These are phyloP conservation scores for Brasenia schreberi DNA, from an alignment of 164 flowering plant species.

Conservation along the genomic window DNA sequence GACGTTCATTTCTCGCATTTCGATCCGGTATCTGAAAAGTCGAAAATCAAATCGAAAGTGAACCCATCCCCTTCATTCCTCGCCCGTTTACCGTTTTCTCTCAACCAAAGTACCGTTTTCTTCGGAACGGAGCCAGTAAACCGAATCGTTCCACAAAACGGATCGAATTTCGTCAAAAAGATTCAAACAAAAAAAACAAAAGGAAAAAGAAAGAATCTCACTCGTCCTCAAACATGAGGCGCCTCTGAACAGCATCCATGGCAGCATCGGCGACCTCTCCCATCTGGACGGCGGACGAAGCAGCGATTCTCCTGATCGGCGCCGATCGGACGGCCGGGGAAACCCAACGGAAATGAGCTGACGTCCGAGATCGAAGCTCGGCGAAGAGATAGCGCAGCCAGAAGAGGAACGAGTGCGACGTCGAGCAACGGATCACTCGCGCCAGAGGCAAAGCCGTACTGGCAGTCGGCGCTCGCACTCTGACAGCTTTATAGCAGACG, in stretches of 20 bases:
- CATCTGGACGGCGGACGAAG: conserved; percentile 9
- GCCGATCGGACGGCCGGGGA: neutral
- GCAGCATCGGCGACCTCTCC: conserved; percentile 36
- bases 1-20: too few relatives aligned
- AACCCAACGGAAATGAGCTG: neutral
- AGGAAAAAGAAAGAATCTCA: conserved; percentile 12
- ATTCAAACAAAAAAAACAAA: too few relatives aligned
- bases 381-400: neutral
- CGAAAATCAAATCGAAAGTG: neutral
- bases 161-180: too few relatives aligned
- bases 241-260: conserved; percentile 86
- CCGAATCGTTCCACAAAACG: too few relatives aligned
- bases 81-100: neutral
- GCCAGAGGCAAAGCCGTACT: neutral
- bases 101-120: too few relatives aligned
- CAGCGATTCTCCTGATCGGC: conserved; percentile 2
- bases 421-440: neutral
- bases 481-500: too few relatives aligned
- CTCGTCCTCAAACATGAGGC: conserved; percentile 97
- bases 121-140: too few relatives aligned
- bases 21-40: too few relatives aligned
- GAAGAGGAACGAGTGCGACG: neutral
- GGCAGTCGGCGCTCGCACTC: neutral
- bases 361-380: neutral
- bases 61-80: neutral